phyloP scores from a whole-genome alignment of 1,284 basidiomycete genomes.

The Ganoderma leucocontextum region DNA sequence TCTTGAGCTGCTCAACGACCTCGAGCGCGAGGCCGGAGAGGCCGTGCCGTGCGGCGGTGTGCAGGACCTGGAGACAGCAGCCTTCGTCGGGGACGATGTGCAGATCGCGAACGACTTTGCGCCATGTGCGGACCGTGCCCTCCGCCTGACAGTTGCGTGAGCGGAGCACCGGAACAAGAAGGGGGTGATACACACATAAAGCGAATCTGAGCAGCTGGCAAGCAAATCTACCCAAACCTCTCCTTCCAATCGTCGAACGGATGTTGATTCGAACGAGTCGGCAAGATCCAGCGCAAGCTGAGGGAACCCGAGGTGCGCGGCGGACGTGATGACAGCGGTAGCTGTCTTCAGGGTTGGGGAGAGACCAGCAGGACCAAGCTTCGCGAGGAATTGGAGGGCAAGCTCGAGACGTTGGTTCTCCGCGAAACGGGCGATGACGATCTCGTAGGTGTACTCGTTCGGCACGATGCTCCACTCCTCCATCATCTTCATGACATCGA shows the following conservation, averaged over 20 bases:
- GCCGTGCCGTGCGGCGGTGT: conserved; percentile 77
- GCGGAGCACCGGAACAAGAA: neutral
- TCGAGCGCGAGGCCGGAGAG: conserved; percentile 73
- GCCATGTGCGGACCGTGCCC: conserved; percentile 73
- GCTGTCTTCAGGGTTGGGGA: conserved; percentile 58
- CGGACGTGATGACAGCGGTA: conserved; percentile 57
- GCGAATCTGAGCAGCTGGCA: conserved; percentile 58
- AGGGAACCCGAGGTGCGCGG: conserved; percentile 57
- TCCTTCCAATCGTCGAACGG: conserved; percentile 60
- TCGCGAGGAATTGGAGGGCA: conserved; percentile 61
- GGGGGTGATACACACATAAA: conserved; percentile 62
- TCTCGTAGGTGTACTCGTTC: conserved; percentile 60
- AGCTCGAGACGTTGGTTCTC: conserved; percentile 65
- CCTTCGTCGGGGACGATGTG: conserved; percentile 78
- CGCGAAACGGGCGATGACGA: conserved; percentile 59
- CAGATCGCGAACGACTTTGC: conserved; percentile 59
- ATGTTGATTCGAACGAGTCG: conserved; percentile 60
- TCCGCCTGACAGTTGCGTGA: conserved; percentile 56
- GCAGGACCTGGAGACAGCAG: conserved; percentile 70
- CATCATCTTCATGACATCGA: conserved; percentile 55
- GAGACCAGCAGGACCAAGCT: conserved; percentile 56
- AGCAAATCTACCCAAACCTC: conserved; percentile 69
- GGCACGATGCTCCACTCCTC: conserved; percentile 54
- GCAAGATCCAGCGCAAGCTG: conserved; percentile 77
- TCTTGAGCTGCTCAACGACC: conserved; percentile 63